These are phyloP conservation scores for Orychophragmus violaceus DNA, from an alignment of 345 rosid genomes.

Conservation along the genomic window DNA sequence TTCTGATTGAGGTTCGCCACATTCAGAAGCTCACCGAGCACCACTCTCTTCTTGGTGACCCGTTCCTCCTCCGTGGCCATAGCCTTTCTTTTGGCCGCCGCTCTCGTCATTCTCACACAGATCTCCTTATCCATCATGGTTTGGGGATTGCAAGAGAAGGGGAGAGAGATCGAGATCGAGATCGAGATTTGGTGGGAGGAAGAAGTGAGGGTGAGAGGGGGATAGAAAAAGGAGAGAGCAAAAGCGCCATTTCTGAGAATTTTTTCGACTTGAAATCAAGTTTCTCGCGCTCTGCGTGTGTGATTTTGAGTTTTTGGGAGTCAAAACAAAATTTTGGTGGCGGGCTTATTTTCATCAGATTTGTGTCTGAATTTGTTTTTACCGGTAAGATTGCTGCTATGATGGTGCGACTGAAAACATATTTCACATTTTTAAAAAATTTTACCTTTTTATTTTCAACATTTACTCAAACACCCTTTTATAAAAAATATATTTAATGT, in stretches of 20 bases:
- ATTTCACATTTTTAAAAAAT: not conserved
- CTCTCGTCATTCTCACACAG: constrained; percentile 17
- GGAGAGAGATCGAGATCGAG: not conserved
- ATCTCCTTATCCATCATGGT: constrained; percentile 11
- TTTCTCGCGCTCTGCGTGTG: constrained; percentile 19
- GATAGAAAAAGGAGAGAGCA: constrained; percentile 15
- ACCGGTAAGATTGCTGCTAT: not conserved
- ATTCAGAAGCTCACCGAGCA: constrained; percentile 21
- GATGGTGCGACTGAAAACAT: not conserved
- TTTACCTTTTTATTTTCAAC: not conserved
- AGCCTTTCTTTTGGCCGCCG: constrained; percentile 16
- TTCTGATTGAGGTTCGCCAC: constrained; percentile 9
- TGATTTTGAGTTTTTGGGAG: constrained; percentile 6
- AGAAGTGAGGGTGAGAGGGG: constrained; percentile 4
- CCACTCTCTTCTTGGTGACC: constrained; percentile 24
- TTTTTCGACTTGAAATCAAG: not conserved
- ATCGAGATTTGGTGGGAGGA: constrained; percentile 4
- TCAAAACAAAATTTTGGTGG: constrained; percentile 10
- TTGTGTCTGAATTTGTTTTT: constrained; percentile 1
- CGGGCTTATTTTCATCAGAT: not conserved
- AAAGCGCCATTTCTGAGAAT: constrained; percentile 25
- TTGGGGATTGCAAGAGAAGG: not conserved
- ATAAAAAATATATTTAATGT: too few relatives aligned
- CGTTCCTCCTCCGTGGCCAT: not conserved
- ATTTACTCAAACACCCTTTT: not conserved